These are phyloP conservation scores for Dioscorea cayenensis DNA, from an alignment of 116 monocot species.

Conservation along the genomic window DNA sequence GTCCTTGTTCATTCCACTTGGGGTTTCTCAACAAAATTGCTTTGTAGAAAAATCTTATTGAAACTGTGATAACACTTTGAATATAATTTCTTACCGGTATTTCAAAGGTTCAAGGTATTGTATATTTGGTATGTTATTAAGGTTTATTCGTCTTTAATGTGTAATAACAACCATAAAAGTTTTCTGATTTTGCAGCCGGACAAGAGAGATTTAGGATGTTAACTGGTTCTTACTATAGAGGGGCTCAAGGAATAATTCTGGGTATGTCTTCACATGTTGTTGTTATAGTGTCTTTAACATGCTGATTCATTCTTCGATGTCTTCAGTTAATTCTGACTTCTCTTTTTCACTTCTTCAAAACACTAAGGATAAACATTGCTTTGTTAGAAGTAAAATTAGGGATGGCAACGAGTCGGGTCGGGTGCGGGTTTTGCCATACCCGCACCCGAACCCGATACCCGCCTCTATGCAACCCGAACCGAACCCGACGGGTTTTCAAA, in stretches of 20 bases:
- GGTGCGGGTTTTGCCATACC: too few species aligned
- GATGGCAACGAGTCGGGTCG: too few species aligned
- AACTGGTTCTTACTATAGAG: slow-evolving; percentile 61
- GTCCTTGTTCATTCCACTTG: too few species aligned
- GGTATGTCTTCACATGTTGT: slow-evolving; percentile 23
- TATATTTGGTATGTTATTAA: too few species aligned
- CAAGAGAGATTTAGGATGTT: slow-evolving; percentile 62
- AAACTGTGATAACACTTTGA: too few species aligned
- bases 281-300: neutral
- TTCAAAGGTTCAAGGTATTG: too few species aligned
- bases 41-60: too few species aligned
- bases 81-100: too few species aligned
- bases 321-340: neutral
- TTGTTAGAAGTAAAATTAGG: neutral
- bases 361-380: neutral
- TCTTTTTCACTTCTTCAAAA: neutral
- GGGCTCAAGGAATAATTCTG: slow-evolving; percentile 58
- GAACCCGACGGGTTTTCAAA: too few species aligned
- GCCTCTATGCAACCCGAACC: too few species aligned
- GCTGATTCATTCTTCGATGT: neutral
- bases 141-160: neutral
- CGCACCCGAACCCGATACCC: too few species aligned
- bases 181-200: slow-evolving; percentile 38
- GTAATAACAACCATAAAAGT: neutral
- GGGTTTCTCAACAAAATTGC: too few species aligned